Base-by-base conservation (phyloP, 2,329 filamentous ascomycete species). In the Calonectria montana region DNA sequence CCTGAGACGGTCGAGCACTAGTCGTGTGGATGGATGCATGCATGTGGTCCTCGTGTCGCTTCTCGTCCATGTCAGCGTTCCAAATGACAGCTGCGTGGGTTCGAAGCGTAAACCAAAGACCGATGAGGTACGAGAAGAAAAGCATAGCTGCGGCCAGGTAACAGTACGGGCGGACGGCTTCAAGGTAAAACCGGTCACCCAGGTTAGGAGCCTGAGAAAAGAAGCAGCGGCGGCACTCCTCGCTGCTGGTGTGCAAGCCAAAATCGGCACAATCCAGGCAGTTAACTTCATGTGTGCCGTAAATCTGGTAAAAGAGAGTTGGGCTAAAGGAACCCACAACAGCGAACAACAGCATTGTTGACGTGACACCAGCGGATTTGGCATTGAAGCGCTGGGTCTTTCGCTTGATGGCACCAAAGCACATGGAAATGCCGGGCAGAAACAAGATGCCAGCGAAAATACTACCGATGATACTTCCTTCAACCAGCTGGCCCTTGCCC, bases 341-440 rank as follows among this genome's bases (percentile, higher is more conserved):
- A 27, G 97, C 96, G 81, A 99, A 99, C 12, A 99, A 88, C 69
- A 99, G 86, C 97, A 99, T 99, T 0, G 97, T 99, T 2, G 96
- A 98, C 0, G 96, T 98, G 39, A 98, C 97, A 81, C 97, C 95
- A 35, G 97, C 97, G 39, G 96, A 98, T 80, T 93, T 95, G 74
- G 97, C 96, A 81, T 99, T 99, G 89, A 99, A 99, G 48, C 97
- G 93, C 82, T 99, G 97, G 1, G 97, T 99, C 86, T 99, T 99
- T 78, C 97, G 92, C 86, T 98, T 98, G 81, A 99, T 93, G 21
- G 97, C 97, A 53, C 97, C 97, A 80, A 98, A 99, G 83, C 97
- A 99, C 97, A 99, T 99, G 70, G 96, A 98, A 39, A 99, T 83
- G 1, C 97, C 97, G 0, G 97, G 97, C 55, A 99, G 88, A 82